These are phyloP conservation scores for Chaetomium sp. DNA, from an alignment of 2,329 filamentous ascomycete genomes.

Conservation along the genomic window DNA sequence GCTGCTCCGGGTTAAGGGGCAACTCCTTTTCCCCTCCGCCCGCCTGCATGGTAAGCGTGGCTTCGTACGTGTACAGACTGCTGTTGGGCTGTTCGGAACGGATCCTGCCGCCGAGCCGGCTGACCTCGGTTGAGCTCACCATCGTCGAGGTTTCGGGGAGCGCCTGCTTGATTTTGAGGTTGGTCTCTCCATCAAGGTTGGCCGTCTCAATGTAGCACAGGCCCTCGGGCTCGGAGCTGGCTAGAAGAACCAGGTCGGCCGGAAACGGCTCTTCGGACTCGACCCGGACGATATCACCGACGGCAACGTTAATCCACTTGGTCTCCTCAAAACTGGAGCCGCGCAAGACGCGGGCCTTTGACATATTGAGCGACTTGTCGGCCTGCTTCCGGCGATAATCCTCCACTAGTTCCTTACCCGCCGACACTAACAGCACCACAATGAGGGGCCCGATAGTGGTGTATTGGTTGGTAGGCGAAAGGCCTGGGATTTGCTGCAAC, in stretches of 20 bases:
- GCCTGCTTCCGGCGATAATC: conserved; percentile 88
- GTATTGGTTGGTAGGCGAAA: conserved; percentile 92
- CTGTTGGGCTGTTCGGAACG: conserved; percentile 97
- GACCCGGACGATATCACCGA: conserved; percentile 90
- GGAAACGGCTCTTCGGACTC: conserved; percentile 95
- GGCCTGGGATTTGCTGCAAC: conserved; percentile 90
- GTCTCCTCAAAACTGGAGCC: conserved; percentile 83
- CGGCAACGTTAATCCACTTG: conserved; percentile 90
- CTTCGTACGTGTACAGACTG: conserved; percentile 97
- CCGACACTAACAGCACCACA: conserved; percentile 90
- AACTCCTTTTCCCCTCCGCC: conserved; percentile 93
- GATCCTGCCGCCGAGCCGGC: conserved; percentile 80
- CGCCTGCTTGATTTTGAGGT: conserved; percentile 97
- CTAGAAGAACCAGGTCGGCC: conserved; percentile 86
- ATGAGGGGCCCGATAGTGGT: conserved; percentile 94
- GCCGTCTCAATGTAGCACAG: conserved; percentile 98
- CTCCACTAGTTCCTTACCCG: conserved; percentile 90
- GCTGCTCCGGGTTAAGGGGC: conserved; percentile 85
- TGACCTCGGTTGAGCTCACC: conserved; percentile 84
- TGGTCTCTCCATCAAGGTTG: conserved; percentile 96
- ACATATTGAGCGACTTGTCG: conserved; percentile 84
- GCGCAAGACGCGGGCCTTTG: conserved; percentile 78
- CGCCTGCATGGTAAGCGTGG: conserved; percentile 85
- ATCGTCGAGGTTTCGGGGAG: conserved; percentile 88
- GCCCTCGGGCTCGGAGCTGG: conserved; percentile 95